Conservation (phyloP, 2,329 filamentous ascomycete genomes). For the Neurospora sp. region DNA sequence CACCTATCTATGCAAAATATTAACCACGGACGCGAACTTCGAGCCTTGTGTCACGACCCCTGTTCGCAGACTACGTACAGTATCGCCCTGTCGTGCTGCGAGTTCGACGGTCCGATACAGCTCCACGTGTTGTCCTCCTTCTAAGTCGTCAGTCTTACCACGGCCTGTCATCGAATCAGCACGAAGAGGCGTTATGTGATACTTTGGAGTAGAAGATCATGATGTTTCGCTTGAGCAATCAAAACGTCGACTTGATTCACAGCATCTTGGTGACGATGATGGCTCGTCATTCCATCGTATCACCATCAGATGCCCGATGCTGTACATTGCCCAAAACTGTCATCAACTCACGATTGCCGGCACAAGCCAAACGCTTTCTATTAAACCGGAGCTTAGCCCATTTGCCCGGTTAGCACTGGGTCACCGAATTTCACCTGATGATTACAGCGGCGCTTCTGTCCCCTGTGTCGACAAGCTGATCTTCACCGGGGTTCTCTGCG, state of each 20-base stretch:
- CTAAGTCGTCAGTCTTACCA: not conserved
- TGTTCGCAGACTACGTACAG: not conserved
- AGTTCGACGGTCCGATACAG: not conserved
- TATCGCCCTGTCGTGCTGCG: not conserved
- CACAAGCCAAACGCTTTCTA: not conserved
- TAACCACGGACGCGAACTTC: not conserved
- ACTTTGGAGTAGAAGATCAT: not conserved
- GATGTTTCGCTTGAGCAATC: not conserved
- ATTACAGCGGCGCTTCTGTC: not conserved
- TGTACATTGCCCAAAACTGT: not conserved
- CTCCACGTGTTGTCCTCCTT: not conserved
- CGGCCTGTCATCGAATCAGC: not conserved
- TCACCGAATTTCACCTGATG: not conserved
- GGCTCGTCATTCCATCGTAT: not conserved
- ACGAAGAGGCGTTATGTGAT: not conserved
- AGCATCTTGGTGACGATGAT: not conserved
- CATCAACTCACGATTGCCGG: not conserved
- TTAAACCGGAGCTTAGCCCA: not conserved
- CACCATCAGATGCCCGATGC: not conserved
- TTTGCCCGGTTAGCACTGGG: not conserved
- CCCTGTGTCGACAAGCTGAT: not conserved
- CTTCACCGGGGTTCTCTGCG: not conserved
- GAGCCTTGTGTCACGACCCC: not conserved
- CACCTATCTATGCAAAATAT: not conserved
- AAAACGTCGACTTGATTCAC: not conserved